Evolutionary conservation across 2,329 filamentous ascomycete genomes (phyloP).

Genomic region (Didymella arachidicola): DNA sequence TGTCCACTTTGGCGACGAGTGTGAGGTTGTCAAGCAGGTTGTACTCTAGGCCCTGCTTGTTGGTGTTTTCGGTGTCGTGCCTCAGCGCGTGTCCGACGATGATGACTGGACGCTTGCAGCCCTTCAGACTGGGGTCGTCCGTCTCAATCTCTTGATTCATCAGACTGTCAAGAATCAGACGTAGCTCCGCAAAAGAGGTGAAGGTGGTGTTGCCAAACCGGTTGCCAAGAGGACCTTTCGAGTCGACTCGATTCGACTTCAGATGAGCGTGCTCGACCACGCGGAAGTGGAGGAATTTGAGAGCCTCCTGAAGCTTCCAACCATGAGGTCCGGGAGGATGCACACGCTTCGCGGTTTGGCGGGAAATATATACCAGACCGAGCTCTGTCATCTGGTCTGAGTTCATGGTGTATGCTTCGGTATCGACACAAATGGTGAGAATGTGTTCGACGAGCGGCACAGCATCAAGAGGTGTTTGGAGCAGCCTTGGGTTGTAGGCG

Average conservation of each 20-base stretch:
- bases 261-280: constrained; percentile 32
- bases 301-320: constrained; percentile 26
- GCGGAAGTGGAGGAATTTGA: constrained; percentile 35
- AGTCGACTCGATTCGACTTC: constrained; percentile 10
- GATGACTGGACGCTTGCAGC: constrained; percentile 30
- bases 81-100: constrained; percentile 35
- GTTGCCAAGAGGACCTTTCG: constrained; percentile 28
- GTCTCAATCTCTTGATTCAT: constrained; percentile 25
- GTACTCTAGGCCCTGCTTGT: constrained; percentile 25
- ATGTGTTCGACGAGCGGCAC: constrained; percentile 21
- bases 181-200: constrained; percentile 21
- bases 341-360: constrained; percentile 8
- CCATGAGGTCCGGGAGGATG: constrained; percentile 23
- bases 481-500: not conserved
- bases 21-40: constrained; percentile 19
- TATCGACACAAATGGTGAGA: constrained; percentile 33
- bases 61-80: constrained; percentile 32
- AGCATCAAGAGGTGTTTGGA: not conserved
- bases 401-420: constrained; percentile 34
- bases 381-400: constrained; percentile 35
- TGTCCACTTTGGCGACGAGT: constrained; percentile 34
- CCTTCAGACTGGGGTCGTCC: constrained; percentile 3
- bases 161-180: constrained; percentile 20
- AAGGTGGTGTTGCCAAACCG: constrained; percentile 35
- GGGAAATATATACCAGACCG: constrained; percentile 26